Conservation (phyloP, 306 rosid species). For the Acacia confusa region DNA sequence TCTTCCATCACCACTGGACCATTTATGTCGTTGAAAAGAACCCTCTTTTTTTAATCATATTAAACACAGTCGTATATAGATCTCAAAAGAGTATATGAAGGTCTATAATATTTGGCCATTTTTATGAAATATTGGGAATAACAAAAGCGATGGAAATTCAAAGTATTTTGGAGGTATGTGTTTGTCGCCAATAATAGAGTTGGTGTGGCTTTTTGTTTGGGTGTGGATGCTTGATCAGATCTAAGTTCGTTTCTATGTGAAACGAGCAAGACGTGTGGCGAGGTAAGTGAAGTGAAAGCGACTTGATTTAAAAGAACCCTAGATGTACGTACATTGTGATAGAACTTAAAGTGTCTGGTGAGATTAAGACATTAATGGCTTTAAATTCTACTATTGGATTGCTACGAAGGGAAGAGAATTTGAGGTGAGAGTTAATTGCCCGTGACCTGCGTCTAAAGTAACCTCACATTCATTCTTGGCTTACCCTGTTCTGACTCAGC, state of each 20-base stretch:
- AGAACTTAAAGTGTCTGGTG: background rate
- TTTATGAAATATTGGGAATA: background rate
- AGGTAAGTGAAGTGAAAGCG: slow-evolving; percentile 31
- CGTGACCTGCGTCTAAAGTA: slow-evolving; percentile 46
- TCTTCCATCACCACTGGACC: background rate
- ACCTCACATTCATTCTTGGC: slow-evolving; percentile 26
- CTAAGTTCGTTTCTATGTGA: background rate
- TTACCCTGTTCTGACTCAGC: slow-evolving; percentile 23
- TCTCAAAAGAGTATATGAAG: background rate
- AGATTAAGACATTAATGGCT: slow-evolving; percentile 14
- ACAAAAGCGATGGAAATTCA: background rate
- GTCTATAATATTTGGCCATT: background rate
- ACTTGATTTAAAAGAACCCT: background rate
- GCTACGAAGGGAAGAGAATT: slow-evolving; percentile 6
- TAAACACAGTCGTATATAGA: background rate
- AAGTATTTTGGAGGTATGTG: background rate
- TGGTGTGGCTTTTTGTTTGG: background rate
- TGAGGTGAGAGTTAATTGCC: slow-evolving; percentile 47
- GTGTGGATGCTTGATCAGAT: slow-evolving; percentile 31
- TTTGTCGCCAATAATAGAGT: background rate
- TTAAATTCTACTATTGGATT: background rate
- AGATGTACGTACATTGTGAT: background rate
- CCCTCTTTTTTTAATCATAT: background rate
- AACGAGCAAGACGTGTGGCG: slow-evolving; percentile 28
- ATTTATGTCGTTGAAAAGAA: background rate